Conservation (phyloP, 352 stramenopile genomes). For the Phytophthora hybrid region DNA sequence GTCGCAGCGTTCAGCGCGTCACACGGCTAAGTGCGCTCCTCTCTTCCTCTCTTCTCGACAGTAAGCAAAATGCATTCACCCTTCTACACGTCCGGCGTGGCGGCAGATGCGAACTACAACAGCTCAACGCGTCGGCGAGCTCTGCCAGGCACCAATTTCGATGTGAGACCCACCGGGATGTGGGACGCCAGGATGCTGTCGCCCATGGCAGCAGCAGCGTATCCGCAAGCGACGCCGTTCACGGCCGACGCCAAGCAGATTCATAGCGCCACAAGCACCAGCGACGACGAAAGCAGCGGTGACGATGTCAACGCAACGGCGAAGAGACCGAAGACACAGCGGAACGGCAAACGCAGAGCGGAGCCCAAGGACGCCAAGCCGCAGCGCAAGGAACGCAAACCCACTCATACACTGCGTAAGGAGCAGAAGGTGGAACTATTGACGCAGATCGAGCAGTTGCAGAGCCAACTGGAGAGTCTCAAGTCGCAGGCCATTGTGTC, state of each 20-base stretch:
- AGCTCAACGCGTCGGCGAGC: slow-evolving; percentile 28
- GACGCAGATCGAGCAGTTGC: slow-evolving; percentile 30
- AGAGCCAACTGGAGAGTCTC: slow-evolving; percentile 41
- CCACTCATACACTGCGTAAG: slow-evolving; percentile 38
- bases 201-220: background rate
- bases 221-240: slow-evolving; percentile 5
- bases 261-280: slow-evolving; percentile 29
- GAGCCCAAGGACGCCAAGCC: slow-evolving; percentile 11
- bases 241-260: background rate
- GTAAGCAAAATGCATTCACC: slow-evolving; percentile 24
- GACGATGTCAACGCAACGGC: slow-evolving; percentile 17
- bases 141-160: slow-evolving; percentile 21
- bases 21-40: slow-evolving; percentile 30
- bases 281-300: slow-evolving; percentile 32
- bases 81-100: slow-evolving; percentile 8
- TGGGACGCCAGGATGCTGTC: background rate
- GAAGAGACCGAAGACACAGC: slow-evolving; percentile 18
- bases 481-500: slow-evolving; percentile 46
- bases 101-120: slow-evolving; percentile 28
- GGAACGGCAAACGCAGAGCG: background rate
- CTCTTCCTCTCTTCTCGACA: background rate
- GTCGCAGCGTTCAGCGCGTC: slow-evolving; percentile 29
- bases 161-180: slow-evolving; percentile 1
- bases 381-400: slow-evolving; percentile 38
- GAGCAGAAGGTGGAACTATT: slow-evolving; percentile 43